phyloP scores from a whole-genome alignment of 306 rosid genomes.

The Pyrus pyrifolia region DNA sequence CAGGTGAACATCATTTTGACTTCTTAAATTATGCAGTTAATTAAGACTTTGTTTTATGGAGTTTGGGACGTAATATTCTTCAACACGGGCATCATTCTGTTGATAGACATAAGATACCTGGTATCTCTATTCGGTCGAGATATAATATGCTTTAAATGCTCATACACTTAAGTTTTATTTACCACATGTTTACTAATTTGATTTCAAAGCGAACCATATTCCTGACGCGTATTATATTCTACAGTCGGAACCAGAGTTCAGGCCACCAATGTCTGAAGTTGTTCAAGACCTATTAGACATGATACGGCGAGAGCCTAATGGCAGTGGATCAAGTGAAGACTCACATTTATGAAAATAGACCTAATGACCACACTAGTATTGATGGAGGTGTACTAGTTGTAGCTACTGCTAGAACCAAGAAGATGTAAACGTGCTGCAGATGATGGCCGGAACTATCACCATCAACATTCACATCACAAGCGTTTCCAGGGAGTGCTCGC shows the following conservation, averaged over 20 bases:
- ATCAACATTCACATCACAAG: constrained; percentile 17
- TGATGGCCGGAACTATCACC: constrained; percentile 29
- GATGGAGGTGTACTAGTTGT: constrained; percentile 22
- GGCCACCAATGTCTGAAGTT: constrained; percentile 92
- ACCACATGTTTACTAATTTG: not conserved
- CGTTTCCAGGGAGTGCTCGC: constrained; percentile 13
- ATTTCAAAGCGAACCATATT: constrained; percentile 1
- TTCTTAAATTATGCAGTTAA: not conserved
- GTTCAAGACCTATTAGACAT: constrained; percentile 76
- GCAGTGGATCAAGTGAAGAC: constrained; percentile 54
- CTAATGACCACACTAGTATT: not conserved
- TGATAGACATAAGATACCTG: not conserved
- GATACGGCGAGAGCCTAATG: constrained; percentile 59
- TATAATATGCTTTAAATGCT: not conserved
- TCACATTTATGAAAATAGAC: constrained; percentile 27
- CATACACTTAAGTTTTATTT: not conserved
- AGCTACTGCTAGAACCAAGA: constrained; percentile 16
- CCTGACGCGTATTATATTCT: constrained; percentile 13
- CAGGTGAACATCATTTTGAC: constrained; percentile 41
- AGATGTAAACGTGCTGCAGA: constrained; percentile 10
- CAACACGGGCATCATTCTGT: not conserved
- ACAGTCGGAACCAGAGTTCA: constrained; percentile 87
- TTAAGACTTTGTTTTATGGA: not conserved
- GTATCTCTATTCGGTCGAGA: not conserved
- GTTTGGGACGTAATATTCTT: not conserved